Conservation (phyloP, 345 rosid genomes). For the Reutealis trisperma region DNA sequence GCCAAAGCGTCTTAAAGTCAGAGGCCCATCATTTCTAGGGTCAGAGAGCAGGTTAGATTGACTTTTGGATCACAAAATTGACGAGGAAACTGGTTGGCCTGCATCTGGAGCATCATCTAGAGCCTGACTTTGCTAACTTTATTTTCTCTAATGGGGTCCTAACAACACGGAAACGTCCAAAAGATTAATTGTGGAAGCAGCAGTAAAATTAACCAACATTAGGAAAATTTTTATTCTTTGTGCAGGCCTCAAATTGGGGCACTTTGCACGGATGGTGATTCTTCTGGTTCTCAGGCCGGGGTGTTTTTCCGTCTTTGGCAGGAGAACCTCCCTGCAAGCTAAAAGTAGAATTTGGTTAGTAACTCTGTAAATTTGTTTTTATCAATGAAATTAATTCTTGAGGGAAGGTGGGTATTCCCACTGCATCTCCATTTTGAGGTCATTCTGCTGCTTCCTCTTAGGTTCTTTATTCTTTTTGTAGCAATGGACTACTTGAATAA, state of each 20-base stretch:
- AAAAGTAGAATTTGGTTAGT: slow-evolving; percentile 40
- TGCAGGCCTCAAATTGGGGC: slow-evolving; percentile 46
- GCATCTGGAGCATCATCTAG: slow-evolving; percentile 33
- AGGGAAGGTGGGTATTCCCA: slow-evolving; percentile 39
- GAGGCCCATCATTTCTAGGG: slow-evolving; percentile 52
- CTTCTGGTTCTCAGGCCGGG: slow-evolving; percentile 55
- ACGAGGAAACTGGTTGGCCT: slow-evolving; percentile 28
- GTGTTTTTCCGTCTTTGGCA: slow-evolving; percentile 51
- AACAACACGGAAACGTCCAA: slow-evolving; percentile 41
- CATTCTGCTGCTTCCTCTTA: slow-evolving; percentile 43
- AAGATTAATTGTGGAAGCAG: slow-evolving; percentile 49
- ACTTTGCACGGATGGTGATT: slow-evolving; percentile 43
- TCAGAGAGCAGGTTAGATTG: slow-evolving; percentile 46
- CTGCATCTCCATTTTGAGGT: slow-evolving; percentile 17
- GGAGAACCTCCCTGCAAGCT: slow-evolving; percentile 49
- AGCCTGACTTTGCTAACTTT: slow-evolving; percentile 51
- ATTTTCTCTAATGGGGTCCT: slow-evolving; percentile 50
- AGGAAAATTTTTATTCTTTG: slow-evolving; percentile 59
- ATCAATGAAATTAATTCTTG: slow-evolving; percentile 22
- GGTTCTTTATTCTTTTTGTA: slow-evolving; percentile 50
- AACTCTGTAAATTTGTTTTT: slow-evolving; percentile 37
- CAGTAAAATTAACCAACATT: slow-evolving; percentile 44
- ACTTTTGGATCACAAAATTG: slow-evolving; percentile 26
- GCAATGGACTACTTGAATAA: slow-evolving; percentile 36
- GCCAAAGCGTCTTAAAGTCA: slow-evolving; percentile 68